phyloP scores from a whole-genome alignment of 1,284 basidiomycete species.

The Cryptococcus sp. region DNA sequence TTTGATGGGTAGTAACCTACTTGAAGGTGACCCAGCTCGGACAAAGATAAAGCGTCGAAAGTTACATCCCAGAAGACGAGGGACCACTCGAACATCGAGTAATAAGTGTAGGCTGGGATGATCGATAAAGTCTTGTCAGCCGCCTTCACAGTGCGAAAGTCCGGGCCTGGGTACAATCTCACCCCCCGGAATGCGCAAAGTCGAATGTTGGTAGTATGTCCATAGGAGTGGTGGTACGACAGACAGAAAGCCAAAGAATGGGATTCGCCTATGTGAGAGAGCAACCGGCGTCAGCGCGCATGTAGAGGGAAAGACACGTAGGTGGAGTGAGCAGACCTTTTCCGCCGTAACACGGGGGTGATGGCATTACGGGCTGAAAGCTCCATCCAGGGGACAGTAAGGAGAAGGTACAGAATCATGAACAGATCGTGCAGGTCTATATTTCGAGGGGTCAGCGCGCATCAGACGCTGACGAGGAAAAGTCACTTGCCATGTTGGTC shows the following conservation, averaged over 20 bases:
- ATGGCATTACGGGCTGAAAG: conserved; percentile 58
- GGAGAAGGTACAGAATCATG: conserved; percentile 80
- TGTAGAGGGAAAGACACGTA: conserved; percentile 22
- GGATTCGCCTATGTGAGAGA: conserved; percentile 9
- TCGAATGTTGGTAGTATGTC: conserved; percentile 80
- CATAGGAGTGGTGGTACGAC: conserved; percentile 72
- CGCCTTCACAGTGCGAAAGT: background rate
- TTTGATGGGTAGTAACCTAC: conserved; percentile 16
- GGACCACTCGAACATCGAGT: conserved; percentile 82
- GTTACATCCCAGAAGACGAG: conserved; percentile 74
- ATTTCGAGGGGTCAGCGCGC: background rate
- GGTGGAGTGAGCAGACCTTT: too few relatives aligned
- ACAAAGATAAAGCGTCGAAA: conserved; percentile 66
- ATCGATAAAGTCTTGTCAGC: too few relatives aligned
- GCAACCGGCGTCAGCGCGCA: too few relatives aligned
- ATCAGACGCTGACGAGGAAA: background rate
- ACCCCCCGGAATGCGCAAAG: conserved; percentile 74
- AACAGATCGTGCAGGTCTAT: conserved; percentile 74
- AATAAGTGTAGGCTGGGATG: conserved; percentile 70
- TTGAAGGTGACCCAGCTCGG: conserved; percentile 57
- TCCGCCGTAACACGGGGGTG: conserved; percentile 38
- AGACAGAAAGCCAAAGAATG: conserved; percentile 58
- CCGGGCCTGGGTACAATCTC: conserved; percentile 17
- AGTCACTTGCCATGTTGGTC: conserved; percentile 44
- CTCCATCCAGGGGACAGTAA: conserved; percentile 84